Evolutionary conservation across 345 rosid genomes (phyloP).

Genomic region (Citrus sinensis): DNA sequence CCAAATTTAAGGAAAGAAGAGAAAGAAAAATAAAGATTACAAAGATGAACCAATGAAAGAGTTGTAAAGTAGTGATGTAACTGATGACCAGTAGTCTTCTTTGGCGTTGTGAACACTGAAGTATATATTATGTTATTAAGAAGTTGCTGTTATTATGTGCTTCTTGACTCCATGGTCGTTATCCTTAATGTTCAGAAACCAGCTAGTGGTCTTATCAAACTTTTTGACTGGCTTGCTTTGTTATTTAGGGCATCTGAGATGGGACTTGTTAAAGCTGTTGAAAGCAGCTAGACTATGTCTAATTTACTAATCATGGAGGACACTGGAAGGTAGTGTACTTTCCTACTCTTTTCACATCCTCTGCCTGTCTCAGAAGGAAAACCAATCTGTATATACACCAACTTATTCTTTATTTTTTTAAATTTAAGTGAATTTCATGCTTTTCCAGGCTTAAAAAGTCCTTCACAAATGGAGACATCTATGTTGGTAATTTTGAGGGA

Average conservation of each 20-base stretch:
- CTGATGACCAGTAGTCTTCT: background rate
- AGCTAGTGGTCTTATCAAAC: background rate
- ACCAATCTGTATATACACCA: background rate
- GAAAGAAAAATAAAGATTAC: background rate
- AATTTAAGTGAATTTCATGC: background rate
- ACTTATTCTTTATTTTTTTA: background rate
- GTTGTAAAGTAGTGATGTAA: background rate
- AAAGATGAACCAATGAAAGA: background rate
- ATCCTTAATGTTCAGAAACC: background rate
- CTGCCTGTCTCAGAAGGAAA: background rate
- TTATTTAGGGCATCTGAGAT: background rate
- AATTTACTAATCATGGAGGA: slow-evolving; percentile 17
- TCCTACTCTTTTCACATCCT: no score
- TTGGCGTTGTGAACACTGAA: background rate
- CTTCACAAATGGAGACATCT: slow-evolving; percentile 69
- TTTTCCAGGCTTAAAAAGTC: slow-evolving; percentile 42
- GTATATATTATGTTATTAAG: background rate
- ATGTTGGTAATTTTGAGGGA: slow-evolving; percentile 60
- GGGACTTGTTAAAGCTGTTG: background rate
- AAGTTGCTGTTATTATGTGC: background rate
- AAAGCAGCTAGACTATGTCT: slow-evolving; percentile 6
- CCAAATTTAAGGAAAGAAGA: background rate
- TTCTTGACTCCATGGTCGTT: background rate
- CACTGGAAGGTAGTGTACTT: slow-evolving; percentile 18
- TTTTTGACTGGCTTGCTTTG: background rate